Percentiles rank a stretch among this genome's conserved stretches.
Conservation (phyloP, 1,284 basidiomycete species). For the Cronartium quercuum region DNA sequence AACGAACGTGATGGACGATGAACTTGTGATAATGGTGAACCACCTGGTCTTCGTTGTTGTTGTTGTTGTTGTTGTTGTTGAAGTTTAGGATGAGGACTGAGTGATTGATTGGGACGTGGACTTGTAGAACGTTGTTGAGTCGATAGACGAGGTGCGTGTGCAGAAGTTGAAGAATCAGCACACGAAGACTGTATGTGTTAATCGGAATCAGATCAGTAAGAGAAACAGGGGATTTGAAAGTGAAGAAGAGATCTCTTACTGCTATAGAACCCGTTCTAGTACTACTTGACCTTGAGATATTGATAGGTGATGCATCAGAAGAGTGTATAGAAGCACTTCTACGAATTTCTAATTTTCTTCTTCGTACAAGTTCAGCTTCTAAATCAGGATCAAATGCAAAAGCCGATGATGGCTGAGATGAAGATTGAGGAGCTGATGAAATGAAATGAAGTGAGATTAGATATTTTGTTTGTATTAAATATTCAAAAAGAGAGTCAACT, state of each 20-base stretch:
- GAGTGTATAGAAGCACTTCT: not conserved
- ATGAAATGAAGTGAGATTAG: not conserved
- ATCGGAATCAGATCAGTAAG: not conserved
- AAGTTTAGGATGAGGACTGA: too few species aligned
- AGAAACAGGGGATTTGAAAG: too few species aligned
- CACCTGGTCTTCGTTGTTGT: not conserved
- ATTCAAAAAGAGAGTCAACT: too few species aligned
- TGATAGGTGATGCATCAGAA: not conserved
- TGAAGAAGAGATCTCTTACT: too few species aligned
- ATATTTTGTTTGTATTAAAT: too few species aligned
- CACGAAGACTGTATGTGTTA: not conserved
- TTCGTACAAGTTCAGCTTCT: not conserved
- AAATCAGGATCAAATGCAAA: not conserved
- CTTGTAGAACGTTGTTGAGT: not conserved
- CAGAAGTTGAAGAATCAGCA: not conserved
- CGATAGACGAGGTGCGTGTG: not conserved
- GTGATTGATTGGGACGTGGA: too few species aligned
- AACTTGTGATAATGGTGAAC: not conserved
- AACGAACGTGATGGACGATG: not conserved
- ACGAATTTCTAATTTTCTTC: not conserved
- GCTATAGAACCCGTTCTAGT: too few species aligned
- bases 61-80: not conserved
- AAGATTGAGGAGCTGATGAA: not conserved
- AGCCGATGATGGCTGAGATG: not conserved
- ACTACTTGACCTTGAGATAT: not conserved